These are phyloP conservation scores for Dianthus caryophyllus DNA, from an alignment of 148 eudicot species.

Conservation along the genomic window DNA sequence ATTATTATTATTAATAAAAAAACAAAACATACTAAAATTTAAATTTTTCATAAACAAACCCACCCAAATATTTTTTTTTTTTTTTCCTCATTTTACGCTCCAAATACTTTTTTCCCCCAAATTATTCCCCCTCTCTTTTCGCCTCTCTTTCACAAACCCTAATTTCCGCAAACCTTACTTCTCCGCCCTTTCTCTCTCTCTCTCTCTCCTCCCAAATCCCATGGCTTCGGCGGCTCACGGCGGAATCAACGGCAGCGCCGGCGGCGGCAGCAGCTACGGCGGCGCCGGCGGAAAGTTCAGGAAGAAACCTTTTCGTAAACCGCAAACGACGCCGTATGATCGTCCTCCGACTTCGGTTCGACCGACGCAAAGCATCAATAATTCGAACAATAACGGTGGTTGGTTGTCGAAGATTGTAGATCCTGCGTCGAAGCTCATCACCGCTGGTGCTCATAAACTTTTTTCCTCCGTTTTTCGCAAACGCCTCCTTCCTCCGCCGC, in stretches of 20 bases:
- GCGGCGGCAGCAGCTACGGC: conserved; percentile 67
- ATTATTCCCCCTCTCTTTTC: conserved; percentile 6
- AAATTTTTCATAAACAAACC: too few relatives aligned
- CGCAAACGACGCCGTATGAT: conserved; percentile 72
- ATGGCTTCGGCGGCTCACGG: conserved; percentile 39
- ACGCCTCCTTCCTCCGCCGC: conserved; percentile 63
- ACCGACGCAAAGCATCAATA: conserved; percentile 28
- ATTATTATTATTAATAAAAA: too few relatives aligned
- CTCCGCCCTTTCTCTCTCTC: conserved; percentile 19
- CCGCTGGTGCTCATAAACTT: conserved; percentile 57
- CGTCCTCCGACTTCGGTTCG: conserved; percentile 59
- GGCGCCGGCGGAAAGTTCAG: conserved; percentile 72
- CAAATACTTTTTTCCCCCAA: background rate
- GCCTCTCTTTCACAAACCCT: conserved; percentile 20
- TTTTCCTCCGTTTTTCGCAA: conserved; percentile 64
- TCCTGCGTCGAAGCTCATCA: conserved; percentile 70
- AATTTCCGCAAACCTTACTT: conserved; percentile 1
- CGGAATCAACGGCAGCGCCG: conserved; percentile 43
- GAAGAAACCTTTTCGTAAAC: conserved; percentile 33
- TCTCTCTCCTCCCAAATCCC: conserved; percentile 10
- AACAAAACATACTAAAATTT: too few relatives aligned
- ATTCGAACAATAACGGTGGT: conserved; percentile 14
- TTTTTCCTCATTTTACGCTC: too few relatives aligned
- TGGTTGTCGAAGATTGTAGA: conserved; percentile 76
- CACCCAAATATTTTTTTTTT: too few relatives aligned